Conservation (phyloP, 805 yeast genomes). For the Ogataea sp. region DNA sequence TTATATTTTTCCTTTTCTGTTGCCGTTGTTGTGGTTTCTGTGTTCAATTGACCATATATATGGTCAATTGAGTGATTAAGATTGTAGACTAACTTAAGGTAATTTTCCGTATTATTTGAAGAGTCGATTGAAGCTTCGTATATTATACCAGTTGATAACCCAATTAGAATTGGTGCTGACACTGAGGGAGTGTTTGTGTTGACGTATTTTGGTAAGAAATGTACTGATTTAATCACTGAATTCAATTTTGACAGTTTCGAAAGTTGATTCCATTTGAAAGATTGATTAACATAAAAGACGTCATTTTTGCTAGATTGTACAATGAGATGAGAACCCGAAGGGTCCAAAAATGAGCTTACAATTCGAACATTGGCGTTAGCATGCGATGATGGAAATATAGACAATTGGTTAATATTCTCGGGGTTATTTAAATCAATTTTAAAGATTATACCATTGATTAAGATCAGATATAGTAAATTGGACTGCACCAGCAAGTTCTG, state of each 20-base stretch:
- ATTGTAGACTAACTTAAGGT: conserved; percentile 34
- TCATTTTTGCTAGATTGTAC: conserved; percentile 39
- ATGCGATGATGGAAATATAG: too few relatives aligned
- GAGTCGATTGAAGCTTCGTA: conserved; percentile 40
- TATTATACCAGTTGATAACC: conserved; percentile 39
- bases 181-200: too few relatives aligned
- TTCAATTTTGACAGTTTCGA: conserved; percentile 39
- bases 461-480: conserved; percentile 49
- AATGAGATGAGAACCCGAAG: conserved; percentile 43
- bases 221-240: conserved; percentile 35
- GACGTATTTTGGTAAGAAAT: conserved; percentile 22
- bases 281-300: conserved; percentile 37
- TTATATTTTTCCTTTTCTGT: background rate
- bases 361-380: conserved; percentile 7
- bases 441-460: conserved; percentile 44
- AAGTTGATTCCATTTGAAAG: conserved; percentile 33
- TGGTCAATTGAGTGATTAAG: conserved; percentile 10
- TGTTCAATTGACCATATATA: too few relatives aligned
- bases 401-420: conserved; percentile 40
- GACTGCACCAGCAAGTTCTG: conserved; percentile 43
- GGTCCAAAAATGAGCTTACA: conserved; percentile 36
- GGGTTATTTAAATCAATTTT: conserved; percentile 64
- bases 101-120: conserved; percentile 30
- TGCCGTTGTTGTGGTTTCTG: background rate
- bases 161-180: conserved; percentile 43